Conservation (phyloP, 1,139 yeast species). For the Debaryomycetaceae sp. region DNA sequence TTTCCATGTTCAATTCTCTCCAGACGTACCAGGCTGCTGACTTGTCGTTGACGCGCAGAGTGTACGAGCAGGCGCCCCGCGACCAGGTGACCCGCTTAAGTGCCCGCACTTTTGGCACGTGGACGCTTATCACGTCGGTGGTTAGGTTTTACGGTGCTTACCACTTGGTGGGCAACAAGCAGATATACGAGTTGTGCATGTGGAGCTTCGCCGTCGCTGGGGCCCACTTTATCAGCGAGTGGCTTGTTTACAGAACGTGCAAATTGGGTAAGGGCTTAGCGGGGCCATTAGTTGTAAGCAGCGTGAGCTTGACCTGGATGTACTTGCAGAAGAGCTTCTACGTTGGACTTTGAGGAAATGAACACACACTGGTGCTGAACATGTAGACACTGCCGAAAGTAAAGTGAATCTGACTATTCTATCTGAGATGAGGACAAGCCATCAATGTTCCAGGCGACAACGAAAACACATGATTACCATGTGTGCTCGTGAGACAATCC, state of each 20-base stretch:
- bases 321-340: slow-evolving; percentile 51
- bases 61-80: slow-evolving; percentile 63
- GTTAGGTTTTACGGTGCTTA: slow-evolving; percentile 87
- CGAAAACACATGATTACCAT: no score
- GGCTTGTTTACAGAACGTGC: slow-evolving; percentile 75
- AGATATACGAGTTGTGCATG: slow-evolving; percentile 72
- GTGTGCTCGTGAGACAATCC: no score
- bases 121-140: slow-evolving; percentile 87
- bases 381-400: no score
- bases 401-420: no score
- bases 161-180: slow-evolving; percentile 55
- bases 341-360: slow-evolving; percentile 18
- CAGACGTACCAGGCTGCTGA: slow-evolving; percentile 79
- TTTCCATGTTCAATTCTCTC: slow-evolving; percentile 82
- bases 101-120: slow-evolving; percentile 95
- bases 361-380: slow-evolving; percentile 2
- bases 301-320: slow-evolving; percentile 60
- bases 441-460: no score
- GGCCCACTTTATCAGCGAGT: slow-evolving; percentile 77
- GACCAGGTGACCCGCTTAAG: slow-evolving; percentile 64
- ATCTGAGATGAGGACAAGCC: no score
- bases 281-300: slow-evolving; percentile 75
- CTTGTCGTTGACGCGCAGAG: slow-evolving; percentile 67
- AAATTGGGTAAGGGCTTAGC: slow-evolving; percentile 81
- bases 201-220: slow-evolving; percentile 84